Evolutionary conservation across 2,329 filamentous ascomycete genomes (phyloP).

Genomic region (Penicillium paneum): DNA sequence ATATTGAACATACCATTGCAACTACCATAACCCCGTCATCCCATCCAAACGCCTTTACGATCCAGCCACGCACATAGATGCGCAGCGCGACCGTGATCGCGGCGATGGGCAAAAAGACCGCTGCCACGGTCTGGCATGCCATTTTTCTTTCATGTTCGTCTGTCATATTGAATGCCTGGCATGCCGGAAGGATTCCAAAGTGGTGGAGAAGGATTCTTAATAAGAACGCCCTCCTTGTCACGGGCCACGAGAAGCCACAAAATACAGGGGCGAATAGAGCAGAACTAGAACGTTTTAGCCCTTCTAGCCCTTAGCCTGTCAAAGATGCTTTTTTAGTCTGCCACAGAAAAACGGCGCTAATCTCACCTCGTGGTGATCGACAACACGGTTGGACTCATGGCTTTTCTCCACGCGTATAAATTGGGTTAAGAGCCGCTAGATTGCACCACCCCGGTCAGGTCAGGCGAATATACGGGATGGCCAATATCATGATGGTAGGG

Average conservation of each 20-base stretch:
- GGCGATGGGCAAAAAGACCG: constrained; percentile 29
- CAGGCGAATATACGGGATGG: neutral
- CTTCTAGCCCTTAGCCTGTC: neutral
- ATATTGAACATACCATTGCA: constrained; percentile 21
- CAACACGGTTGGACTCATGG: neutral
- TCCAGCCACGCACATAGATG: constrained; percentile 31
- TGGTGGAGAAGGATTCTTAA: constrained; percentile 6
- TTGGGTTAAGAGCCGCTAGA: neutral
- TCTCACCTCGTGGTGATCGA: neutral
- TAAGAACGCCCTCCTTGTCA: neutral
- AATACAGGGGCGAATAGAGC: neutral
- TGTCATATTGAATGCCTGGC: constrained; percentile 7
- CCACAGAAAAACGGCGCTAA: neutral
- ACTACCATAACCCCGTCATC: constrained; percentile 35
- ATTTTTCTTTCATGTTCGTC: constrained; percentile 22
- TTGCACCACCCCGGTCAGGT: neutral
- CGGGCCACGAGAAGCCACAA: neutral
- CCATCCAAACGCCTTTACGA: constrained; percentile 34
- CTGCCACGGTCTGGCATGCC: constrained; percentile 26
- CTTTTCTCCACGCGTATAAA: neutral
- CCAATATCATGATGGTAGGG: neutral
- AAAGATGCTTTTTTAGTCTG: neutral
- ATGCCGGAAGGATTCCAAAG: neutral
- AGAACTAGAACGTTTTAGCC: neutral
- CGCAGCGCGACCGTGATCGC: constrained; percentile 28